These are phyloP conservation scores for Grigorovia jiainica DNA, from an alignment of 805 yeast species.

Conservation along the genomic window DNA sequence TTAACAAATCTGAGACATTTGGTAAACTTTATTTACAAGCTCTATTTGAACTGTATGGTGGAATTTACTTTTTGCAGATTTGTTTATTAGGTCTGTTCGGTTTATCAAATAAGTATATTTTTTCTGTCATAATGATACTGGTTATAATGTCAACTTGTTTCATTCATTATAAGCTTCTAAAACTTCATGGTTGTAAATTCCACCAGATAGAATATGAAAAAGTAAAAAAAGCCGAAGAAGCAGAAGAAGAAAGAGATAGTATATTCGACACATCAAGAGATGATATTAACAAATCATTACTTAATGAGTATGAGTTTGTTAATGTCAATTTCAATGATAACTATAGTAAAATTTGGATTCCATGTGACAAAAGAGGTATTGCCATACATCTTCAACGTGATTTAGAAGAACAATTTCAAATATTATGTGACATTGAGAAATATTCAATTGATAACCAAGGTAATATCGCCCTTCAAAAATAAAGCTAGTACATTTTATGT, in stretches of 20 bases:
- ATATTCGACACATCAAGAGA: neutral
- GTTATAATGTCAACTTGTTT: conserved; percentile 45
- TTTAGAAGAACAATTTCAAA: conserved; percentile 10
- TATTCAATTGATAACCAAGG: conserved; percentile 11
- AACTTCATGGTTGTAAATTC: conserved; percentile 7
- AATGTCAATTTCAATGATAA: conserved; percentile 3
- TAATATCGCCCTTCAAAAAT: too few species aligned
- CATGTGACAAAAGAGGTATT: conserved; percentile 32
- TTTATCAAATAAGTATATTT: conserved; percentile 40
- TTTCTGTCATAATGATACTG: conserved; percentile 41
- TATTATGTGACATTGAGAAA: conserved; percentile 8
- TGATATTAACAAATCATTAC: neutral
- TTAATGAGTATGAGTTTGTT: conserved; percentile 3
- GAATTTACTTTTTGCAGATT: conserved; percentile 71
- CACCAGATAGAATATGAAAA: conserved; percentile 4
- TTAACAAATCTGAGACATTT: conserved; percentile 49
- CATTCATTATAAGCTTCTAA: conserved; percentile 44
- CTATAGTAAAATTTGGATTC: conserved; percentile 32
- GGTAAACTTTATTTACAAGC: conserved; percentile 72
- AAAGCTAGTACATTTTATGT: too few species aligned
- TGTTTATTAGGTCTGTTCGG: conserved; percentile 71
- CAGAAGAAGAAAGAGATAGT: neutral
- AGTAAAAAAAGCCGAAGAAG: neutral
- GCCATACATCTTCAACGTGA: conserved; percentile 17
- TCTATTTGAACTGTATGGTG: conserved; percentile 65